Percentiles rank a stretch among this genome's conserved stretches.
Evolutionary conservation across 2,329 filamentous ascomycete species (phyloP).

Genomic region (Ophiocordyceps polyrhachis-furcata): DNA sequence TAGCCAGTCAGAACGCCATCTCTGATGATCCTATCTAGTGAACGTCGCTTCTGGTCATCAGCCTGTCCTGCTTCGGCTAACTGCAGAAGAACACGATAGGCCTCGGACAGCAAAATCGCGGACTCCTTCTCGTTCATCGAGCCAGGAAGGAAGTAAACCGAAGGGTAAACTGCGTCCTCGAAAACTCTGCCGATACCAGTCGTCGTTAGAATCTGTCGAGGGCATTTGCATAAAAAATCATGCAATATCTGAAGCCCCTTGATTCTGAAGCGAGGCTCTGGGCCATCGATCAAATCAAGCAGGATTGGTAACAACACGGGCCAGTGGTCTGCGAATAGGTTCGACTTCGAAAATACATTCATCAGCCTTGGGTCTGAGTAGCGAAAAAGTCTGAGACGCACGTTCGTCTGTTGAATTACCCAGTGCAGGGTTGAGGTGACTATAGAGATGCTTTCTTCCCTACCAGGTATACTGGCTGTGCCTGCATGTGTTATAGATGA

Average conservation of each 20-base stretch:
- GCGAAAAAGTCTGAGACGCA: background rate
- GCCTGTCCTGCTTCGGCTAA: slow-evolving; percentile 23
- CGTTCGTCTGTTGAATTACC: background rate
- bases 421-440: background rate
- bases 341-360: background rate
- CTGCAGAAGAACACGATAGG: slow-evolving; percentile 47
- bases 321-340: slow-evolving; percentile 29
- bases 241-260: slow-evolving; percentile 36
- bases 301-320: slow-evolving; percentile 51
- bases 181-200: slow-evolving; percentile 53
- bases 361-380: background rate
- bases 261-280: slow-evolving; percentile 29
- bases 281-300: slow-evolving; percentile 49
- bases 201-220: slow-evolving; percentile 30
- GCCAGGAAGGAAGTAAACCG: slow-evolving; percentile 57
- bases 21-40: slow-evolving; percentile 36
- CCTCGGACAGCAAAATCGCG: slow-evolving; percentile 38
- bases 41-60: slow-evolving; percentile 9
- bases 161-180: slow-evolving; percentile 49
- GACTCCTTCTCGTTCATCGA: slow-evolving; percentile 60
- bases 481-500: no score
- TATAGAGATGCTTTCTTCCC: background rate
- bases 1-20: slow-evolving; percentile 36
- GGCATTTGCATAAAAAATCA: slow-evolving; percentile 35
- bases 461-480: no score